Evolutionary conservation across 2,329 filamentous ascomycete species (phyloP), one percentile per base, ranked within the genome.

Genomic region (Aspergillus quadricinctus): DNA sequence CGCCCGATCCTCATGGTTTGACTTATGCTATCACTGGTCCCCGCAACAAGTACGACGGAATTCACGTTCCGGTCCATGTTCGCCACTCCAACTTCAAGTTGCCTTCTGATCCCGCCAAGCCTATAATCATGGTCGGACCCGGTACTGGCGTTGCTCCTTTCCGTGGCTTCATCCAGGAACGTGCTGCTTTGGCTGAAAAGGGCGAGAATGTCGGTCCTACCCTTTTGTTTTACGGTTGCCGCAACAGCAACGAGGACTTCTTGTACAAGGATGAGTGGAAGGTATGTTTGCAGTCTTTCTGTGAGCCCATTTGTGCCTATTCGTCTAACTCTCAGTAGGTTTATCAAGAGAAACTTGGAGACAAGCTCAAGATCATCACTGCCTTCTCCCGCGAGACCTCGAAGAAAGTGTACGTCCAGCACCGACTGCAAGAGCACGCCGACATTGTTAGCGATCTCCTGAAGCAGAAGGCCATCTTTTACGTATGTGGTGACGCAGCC

Each of bases 81-180:
- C 90, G 94, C 62, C 93, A 97, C 78, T 97, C 94, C 62, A 99
- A 97, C 80, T 99, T 99, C 85, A 97, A 97, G 80, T 85, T 99
- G 29, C 94, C 94, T 8, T 97, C 94, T 17, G 92, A 99, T 68
- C 92, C 94, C 3, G 85, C 88, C 50, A 96, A 95, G 77, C 94
- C 94, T 29, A 81, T 99, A 66, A 96, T 99, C 74, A 92, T 97
- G 87, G 86, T 97, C 65, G 94, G 94, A 25, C 94, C 94, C 11
- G 94, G 94, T 71, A 97, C 94, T 53, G 94, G 94, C 80, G 92
- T 97, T 54, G 94, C 94, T 27, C 94, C 94, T 19, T 97, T 99
- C 86, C 88, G 94, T 64, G 94, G 83, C 6, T 99, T 99, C 72
- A 83, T 99, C 9, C 94, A 97, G 72, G 94, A 99, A 76, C 86